Conservation (phyloP, 2,329 filamentous ascomycete genomes). For the Colletotrichum navitas region DNA sequence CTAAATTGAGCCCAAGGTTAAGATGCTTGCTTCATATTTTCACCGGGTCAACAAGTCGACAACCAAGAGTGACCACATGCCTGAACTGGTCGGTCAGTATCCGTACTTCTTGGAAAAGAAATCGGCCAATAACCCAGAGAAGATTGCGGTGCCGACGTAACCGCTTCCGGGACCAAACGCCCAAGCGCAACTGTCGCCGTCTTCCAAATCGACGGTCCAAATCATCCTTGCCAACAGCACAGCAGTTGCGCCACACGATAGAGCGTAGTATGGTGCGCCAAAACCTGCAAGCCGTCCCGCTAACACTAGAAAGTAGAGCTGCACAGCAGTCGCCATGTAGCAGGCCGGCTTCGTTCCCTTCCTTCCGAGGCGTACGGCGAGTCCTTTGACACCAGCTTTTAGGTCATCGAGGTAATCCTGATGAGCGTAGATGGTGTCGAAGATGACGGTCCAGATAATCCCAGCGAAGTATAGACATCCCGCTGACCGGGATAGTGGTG, state of each 20-base stretch:
- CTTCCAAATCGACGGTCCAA: slow-evolving; percentile 20
- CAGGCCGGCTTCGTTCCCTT: slow-evolving; percentile 31
- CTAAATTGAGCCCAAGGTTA: not conserved
- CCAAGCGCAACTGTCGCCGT: slow-evolving; percentile 19
- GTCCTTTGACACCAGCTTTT: slow-evolving; percentile 50
- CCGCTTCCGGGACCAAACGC: slow-evolving; percentile 15
- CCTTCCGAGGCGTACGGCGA: slow-evolving; percentile 49
- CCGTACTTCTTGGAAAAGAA: not conserved
- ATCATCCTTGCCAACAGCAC: slow-evolving; percentile 1
- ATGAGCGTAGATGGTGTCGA: slow-evolving; percentile 54
- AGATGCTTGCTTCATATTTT: not conserved
- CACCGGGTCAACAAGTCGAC: not conserved
- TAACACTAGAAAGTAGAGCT: slow-evolving; percentile 2
- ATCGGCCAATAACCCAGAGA: not conserved
- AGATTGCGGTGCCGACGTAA: slow-evolving; percentile 5
- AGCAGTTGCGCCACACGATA: not conserved
- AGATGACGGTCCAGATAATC: slow-evolving; percentile 51
- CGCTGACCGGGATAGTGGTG: not conserved
- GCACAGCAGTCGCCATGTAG: slow-evolving; percentile 21
- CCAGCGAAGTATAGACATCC: slow-evolving; percentile 44
- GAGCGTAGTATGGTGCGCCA: not conserved
- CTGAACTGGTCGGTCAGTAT: not conserved
- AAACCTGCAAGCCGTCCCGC: not conserved
- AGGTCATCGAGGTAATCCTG: slow-evolving; percentile 52
- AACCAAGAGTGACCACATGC: not conserved